Evolutionary conservation across 106 monocot genomes (phyloP).

Genomic region (Allium cepa): DNA sequence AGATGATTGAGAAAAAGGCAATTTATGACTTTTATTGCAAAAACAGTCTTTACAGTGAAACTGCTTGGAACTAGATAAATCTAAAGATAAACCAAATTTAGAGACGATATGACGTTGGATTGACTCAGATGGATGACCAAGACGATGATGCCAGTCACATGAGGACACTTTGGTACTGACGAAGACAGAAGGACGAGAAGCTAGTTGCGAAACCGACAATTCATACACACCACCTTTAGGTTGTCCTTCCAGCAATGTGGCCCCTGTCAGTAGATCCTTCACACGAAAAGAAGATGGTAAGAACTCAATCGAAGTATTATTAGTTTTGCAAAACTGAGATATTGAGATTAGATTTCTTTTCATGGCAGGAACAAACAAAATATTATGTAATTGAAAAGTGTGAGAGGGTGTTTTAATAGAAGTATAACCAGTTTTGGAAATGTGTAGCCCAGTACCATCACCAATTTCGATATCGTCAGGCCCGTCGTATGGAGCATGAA

Average conservation of each 20-base stretch:
- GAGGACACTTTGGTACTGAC: neutral
- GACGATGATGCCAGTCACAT: neutral
- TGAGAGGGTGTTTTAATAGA: too few species aligned
- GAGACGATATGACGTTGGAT: too few species aligned
- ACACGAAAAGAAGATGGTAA: too few species aligned
- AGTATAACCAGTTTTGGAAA: too few species aligned
- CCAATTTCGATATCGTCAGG: neutral
- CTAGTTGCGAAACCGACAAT: neutral
- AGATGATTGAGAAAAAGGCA: neutral
- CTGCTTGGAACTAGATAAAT: too few species aligned
- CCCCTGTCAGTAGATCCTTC: neutral
- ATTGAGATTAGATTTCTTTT: too few species aligned
- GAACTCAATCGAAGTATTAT: too few species aligned
- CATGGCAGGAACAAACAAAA: too few species aligned
- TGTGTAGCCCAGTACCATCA: neutral
- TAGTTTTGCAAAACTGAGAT: too few species aligned
- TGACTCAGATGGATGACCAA: neutral
- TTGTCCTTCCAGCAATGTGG: neutral
- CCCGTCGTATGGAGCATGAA: neutral
- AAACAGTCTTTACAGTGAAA: neutral
- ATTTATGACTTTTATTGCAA: constrained; percentile 9
- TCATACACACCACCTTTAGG: neutral
- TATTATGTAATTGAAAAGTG: too few species aligned
- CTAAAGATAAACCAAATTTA: too few species aligned
- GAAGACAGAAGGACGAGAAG: neutral